A percentile compares a stretch with the other conserved stretches of the same genome.
Evolutionary conservation across 192 early-diverging fungal species (phyloP).

Genomic region (Thoreauomyces humboldtii): DNA sequence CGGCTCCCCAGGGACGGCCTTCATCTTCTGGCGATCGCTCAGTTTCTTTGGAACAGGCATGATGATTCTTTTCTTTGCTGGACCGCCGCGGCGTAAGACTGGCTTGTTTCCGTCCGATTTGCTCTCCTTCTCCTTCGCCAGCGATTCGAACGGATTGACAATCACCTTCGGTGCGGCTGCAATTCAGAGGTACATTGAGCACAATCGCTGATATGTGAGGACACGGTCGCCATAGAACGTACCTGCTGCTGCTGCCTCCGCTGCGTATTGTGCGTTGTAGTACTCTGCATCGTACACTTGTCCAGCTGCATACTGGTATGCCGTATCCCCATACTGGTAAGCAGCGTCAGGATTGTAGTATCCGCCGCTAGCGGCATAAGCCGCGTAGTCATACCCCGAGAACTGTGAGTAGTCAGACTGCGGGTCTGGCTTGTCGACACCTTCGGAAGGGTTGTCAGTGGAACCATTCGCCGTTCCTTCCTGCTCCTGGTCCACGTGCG

Average conservation of each 20-base stretch:
- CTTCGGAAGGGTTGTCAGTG: no score
- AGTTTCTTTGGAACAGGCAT: not conserved
- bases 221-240: not conserved
- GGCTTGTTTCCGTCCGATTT: constrained; percentile 10
- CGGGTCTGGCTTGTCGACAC: no score
- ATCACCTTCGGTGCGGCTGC: constrained; percentile 15
- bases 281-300: constrained; percentile 5
- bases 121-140: constrained; percentile 3
- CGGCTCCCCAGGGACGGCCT: not conserved
- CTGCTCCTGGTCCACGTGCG: no score
- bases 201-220: not conserved
- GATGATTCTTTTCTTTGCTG: constrained; percentile 10
- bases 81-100: not conserved
- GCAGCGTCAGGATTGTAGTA: constrained; percentile 23
- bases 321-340: constrained; percentile 12
- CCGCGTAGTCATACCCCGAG: constrained; percentile 25
- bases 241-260: not conserved
- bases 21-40: not conserved
- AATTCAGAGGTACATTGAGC: not conserved
- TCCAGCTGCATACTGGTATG: not conserved
- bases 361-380: constrained; percentile 15
- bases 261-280: constrained; percentile 11
- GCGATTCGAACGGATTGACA: constrained; percentile 12
- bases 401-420: constrained; percentile 25
- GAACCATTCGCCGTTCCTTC: no score